Conservation (phyloP, 2,329 filamentous ascomycete genomes). For the Apiospora pterosperma region DNA sequence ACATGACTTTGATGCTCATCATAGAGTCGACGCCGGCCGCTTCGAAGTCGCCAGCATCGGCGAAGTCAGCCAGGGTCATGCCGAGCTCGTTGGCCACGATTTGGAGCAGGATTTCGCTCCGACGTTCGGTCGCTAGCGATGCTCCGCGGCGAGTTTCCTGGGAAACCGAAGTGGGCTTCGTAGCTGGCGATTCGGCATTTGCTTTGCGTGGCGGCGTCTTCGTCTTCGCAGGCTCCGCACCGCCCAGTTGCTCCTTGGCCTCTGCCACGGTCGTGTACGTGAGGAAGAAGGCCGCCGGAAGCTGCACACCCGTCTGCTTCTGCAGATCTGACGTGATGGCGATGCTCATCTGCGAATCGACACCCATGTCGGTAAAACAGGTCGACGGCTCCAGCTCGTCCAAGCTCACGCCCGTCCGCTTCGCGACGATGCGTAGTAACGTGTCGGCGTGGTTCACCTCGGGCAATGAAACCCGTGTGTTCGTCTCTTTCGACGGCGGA, state of each 20-base stretch:
- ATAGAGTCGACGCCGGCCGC: background rate
- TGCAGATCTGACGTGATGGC: conserved; percentile 1
- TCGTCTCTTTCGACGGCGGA: background rate
- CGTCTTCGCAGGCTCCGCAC: background rate
- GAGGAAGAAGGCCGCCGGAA: background rate
- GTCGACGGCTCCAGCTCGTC: background rate
- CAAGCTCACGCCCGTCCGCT: background rate
- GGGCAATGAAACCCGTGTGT: too few relatives aligned
- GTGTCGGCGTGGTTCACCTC: background rate
- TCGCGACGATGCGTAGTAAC: background rate
- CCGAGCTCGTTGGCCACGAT: background rate
- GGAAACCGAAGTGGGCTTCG: background rate
- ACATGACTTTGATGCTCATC: conserved; percentile 3
- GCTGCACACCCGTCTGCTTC: background rate
- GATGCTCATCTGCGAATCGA: conserved; percentile 3
- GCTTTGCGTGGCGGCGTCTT: background rate
- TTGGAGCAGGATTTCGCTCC: background rate
- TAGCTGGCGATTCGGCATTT: background rate
- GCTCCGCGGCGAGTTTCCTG: background rate
- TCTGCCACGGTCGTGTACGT: background rate
- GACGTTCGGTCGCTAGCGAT: background rate
- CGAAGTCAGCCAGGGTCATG: background rate
- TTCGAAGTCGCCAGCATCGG: background rate
- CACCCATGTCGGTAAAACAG: background rate
- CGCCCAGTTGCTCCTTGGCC: background rate